Conservation (phyloP, 1,284 basidiomycete genomes). For the Boletus nobilissimus region DNA sequence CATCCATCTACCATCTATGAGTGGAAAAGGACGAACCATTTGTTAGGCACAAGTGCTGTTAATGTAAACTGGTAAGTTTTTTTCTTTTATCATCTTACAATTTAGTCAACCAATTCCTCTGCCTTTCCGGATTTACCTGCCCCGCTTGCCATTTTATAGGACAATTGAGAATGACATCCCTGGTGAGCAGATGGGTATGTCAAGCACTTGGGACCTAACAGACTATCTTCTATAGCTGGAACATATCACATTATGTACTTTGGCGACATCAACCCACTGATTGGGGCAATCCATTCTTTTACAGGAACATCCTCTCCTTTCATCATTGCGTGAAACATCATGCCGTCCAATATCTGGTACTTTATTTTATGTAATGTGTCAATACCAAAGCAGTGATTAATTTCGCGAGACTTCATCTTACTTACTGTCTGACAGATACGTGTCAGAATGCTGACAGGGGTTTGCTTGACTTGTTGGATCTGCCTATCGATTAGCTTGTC, state of each 20-base stretch:
- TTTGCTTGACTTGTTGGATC: no score
- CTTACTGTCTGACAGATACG: no score
- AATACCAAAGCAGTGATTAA: not conserved
- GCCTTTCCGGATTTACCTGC: no score
- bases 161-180: constrained; percentile 70
- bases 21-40: constrained; percentile 70
- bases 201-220: not conserved
- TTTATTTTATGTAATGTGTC: not conserved
- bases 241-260: constrained; percentile 78
- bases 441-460: no score
- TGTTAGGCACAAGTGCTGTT: constrained; percentile 71
- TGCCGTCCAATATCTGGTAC: not conserved
- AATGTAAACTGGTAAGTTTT: constrained; percentile 68
- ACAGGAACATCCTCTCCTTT: constrained; percentile 70
- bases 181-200: constrained; percentile 22
- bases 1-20: constrained; percentile 81
- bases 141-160: constrained; percentile 51
- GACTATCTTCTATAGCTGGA: constrained; percentile 55
- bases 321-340: constrained; percentile 51
- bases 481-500: no score
- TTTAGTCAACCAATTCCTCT: not conserved
- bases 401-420: no score
- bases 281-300: constrained; percentile 71
- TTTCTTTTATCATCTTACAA: not conserved
- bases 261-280: constrained; percentile 76